Percentiles rank a stretch among this genome's conserved stretches.
phyloP scores from a whole-genome alignment of 148 eudicot genomes.

The Silene latifolia region DNA sequence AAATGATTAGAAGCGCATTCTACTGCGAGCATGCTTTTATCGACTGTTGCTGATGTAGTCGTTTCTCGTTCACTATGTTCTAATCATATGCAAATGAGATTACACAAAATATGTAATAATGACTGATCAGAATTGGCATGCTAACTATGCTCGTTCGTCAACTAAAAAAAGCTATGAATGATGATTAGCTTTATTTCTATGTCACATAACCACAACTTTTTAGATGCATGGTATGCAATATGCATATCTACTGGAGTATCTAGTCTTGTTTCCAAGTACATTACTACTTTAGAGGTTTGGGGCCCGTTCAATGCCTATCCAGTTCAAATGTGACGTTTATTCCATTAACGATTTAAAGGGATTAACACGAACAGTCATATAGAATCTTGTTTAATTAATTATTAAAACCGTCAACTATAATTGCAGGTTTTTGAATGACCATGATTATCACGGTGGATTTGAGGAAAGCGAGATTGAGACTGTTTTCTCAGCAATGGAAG shows the following conservation, averaged over 20 bases:
- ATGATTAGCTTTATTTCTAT: slow-evolving; percentile 5
- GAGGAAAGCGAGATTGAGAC: slow-evolving; percentile 68
- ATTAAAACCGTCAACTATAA: background rate
- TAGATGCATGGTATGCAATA: background rate
- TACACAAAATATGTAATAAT: background rate
- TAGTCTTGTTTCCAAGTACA: background rate
- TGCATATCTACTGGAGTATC: slow-evolving; percentile 10
- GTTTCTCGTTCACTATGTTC: slow-evolving; percentile 1
- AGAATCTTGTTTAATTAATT: no score
- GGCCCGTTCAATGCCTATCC: slow-evolving; percentile 7
- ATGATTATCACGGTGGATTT: slow-evolving; percentile 83
- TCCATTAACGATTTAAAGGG: no score
- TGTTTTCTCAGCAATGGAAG: slow-evolving; percentile 80
- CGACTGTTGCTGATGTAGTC: background rate
- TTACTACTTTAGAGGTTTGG: background rate
- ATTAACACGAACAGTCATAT: background rate
- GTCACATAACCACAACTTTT: slow-evolving; percentile 17
- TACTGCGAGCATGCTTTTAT: slow-evolving; percentile 5
- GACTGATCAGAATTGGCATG: slow-evolving; percentile 8
- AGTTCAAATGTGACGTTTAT: slow-evolving; percentile 8
- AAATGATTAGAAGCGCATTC: slow-evolving; percentile 4
- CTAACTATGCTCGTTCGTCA: slow-evolving; percentile 10
- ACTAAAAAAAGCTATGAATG: background rate
- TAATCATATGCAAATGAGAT: slow-evolving; percentile 16
- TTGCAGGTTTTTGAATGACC: slow-evolving; percentile 70